Conservation (phyloP, 1,284 basidiomycete species). For the Gymnopus androsaceus region DNA sequence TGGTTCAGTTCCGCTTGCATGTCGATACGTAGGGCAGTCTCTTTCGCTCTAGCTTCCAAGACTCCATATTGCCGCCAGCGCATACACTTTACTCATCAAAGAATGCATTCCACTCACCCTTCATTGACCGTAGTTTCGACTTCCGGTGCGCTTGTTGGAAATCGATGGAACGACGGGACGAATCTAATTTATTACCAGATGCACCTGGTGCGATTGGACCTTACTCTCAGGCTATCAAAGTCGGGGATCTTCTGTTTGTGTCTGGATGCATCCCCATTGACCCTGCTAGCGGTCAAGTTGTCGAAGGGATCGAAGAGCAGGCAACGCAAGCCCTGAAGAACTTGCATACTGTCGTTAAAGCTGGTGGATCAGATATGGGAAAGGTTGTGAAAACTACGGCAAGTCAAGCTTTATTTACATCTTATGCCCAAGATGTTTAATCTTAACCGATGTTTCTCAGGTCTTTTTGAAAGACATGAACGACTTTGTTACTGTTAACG, state of each 20-base stretch:
- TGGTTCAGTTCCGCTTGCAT: too few species aligned
- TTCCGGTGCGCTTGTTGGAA: neutral
- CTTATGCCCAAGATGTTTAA: neutral
- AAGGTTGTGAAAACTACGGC: slow-evolving; percentile 88
- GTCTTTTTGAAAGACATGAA: slow-evolving; percentile 94
- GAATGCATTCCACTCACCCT: slow-evolving; percentile 45
- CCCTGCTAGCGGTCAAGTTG: slow-evolving; percentile 72
- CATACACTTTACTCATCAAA: slow-evolving; percentile 38
- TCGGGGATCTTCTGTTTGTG: slow-evolving; percentile 84
- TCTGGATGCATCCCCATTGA: slow-evolving; percentile 91
- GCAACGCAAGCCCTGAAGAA: slow-evolving; percentile 87
- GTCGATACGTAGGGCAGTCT: too few species aligned
- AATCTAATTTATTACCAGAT: slow-evolving; percentile 46
- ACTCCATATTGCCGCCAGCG: neutral
- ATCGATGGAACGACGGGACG: neutral
- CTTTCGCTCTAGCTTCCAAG: neutral
- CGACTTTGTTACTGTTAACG: slow-evolving; percentile 87
- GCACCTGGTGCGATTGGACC: slow-evolving; percentile 89
- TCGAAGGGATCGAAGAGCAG: slow-evolving; percentile 83
- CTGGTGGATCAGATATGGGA: slow-evolving; percentile 73
- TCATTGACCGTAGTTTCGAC: slow-evolving; percentile 59
- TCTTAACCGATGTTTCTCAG: slow-evolving; percentile 35
- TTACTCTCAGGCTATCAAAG: slow-evolving; percentile 88
- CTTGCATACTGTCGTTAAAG: slow-evolving; percentile 82
- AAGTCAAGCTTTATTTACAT: slow-evolving; percentile 27